Evolutionary conservation across 192 early-diverging fungal species (phyloP).

Genomic region (Gamsiella multidivaricata): DNA sequence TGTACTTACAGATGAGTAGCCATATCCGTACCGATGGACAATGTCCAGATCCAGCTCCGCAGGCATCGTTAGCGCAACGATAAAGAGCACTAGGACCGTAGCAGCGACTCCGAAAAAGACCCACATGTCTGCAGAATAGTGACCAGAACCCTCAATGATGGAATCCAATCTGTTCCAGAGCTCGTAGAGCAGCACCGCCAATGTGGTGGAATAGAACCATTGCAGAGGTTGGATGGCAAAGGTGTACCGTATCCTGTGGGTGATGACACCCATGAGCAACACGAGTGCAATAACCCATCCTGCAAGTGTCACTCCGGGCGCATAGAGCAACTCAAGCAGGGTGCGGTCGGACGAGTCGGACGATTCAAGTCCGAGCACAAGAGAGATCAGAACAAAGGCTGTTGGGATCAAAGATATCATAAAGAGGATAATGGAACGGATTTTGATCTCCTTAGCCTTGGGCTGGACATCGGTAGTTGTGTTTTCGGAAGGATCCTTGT

Average conservation of each 20-base stretch:
- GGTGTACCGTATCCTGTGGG: slow-evolving; percentile 27
- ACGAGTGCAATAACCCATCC: slow-evolving; percentile 24
- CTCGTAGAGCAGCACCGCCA: slow-evolving; percentile 10
- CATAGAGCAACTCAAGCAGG: slow-evolving; percentile 17
- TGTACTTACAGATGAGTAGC: slow-evolving; percentile 48
- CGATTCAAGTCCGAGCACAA: slow-evolving; percentile 15
- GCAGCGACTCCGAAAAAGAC: slow-evolving; percentile 13
- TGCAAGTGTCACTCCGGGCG: slow-evolving; percentile 11
- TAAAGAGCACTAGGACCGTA: slow-evolving; percentile 9
- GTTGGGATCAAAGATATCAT: slow-evolving; percentile 29
- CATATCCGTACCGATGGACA: slow-evolving; percentile 47
- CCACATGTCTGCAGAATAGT: slow-evolving; percentile 19
- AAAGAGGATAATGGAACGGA: slow-evolving; percentile 29
- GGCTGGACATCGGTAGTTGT: slow-evolving; percentile 12
- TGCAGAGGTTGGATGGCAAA: slow-evolving; percentile 43
- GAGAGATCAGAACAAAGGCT: slow-evolving; percentile 5
- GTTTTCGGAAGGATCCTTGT: background rate
- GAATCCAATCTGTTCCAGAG: slow-evolving; percentile 32
- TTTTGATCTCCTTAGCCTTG: slow-evolving; percentile 37
- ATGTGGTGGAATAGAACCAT: slow-evolving; percentile 39
- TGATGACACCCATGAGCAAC: slow-evolving; percentile 16
- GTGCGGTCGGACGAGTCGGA: slow-evolving; percentile 16
- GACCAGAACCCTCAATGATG: slow-evolving; percentile 2
- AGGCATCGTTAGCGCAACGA: slow-evolving; percentile 42
- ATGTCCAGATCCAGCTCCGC: slow-evolving; percentile 49